phyloP scores from a whole-genome alignment of 495 filamentous ascomycete genomes.

The Tetracladium setigerum region DNA sequence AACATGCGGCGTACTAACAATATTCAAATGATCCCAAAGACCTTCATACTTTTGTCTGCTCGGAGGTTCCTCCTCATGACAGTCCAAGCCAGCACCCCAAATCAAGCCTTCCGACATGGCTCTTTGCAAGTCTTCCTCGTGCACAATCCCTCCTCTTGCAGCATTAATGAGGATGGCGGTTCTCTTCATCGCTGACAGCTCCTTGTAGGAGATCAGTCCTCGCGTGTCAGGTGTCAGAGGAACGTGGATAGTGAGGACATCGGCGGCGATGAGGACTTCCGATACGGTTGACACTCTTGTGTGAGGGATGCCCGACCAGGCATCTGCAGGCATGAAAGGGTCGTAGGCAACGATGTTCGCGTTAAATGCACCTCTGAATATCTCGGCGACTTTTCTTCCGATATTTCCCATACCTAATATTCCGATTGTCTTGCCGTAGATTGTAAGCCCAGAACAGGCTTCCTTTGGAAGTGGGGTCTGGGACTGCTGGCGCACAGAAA shows the following conservation, averaged over 20 bases:
- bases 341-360: neutral
- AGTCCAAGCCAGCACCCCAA: constrained; percentile 62
- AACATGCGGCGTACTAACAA: constrained; percentile 60
- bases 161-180: constrained; percentile 58
- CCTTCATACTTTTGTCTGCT: constrained; percentile 19
- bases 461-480: too few relatives aligned
- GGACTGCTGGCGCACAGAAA: too few relatives aligned
- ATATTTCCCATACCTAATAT: too few relatives aligned
- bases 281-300: too few relatives aligned
- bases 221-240: constrained; percentile 60
- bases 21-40: constrained; percentile 49
- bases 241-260: constrained; percentile 66
- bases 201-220: constrained; percentile 49
- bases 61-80: constrained; percentile 61
- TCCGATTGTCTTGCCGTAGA: too few relatives aligned
- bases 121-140: constrained; percentile 56
- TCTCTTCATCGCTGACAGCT: constrained; percentile 56
- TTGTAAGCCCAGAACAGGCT: too few relatives aligned
- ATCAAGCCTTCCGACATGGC: constrained; percentile 58
- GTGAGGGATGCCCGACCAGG: too few relatives aligned
- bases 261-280: constrained; percentile 14
- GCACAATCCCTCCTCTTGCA: constrained; percentile 60
- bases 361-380: too few relatives aligned
- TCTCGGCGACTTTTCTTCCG: too few relatives aligned
- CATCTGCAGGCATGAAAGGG: neutral